Evolutionary conservation across 176 grass and related monocot genomes (phyloP), one percentile per base, ranked within the genome.

Genomic region (Zoysia pacifica): DNA sequence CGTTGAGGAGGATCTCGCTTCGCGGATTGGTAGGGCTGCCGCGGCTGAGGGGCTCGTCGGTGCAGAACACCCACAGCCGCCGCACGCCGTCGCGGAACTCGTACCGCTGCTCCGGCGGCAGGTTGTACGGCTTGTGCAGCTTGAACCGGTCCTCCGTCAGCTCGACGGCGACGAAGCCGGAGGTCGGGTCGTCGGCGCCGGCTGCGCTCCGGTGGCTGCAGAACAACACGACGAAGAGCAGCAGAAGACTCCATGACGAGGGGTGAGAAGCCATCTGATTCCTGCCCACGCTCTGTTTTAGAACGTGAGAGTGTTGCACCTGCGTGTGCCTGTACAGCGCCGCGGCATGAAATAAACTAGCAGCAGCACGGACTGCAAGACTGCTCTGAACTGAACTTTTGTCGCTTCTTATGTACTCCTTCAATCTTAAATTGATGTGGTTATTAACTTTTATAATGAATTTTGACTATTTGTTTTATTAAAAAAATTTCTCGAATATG

Each of bases 31-130:
- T 64, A 43, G 39, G 43, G 72, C 76, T 62, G 40, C 69, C 56
- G 20, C 7, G 7, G 36, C 69, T 28, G 8, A 85, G 51, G 67
- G 88, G 84, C 19, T 83, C 43, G 75, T 90, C 88, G 37, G 49
- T 42, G 79, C 62, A 77, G 81, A 71, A 80, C 44, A 91, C 84
- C 89, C 89, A 87, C 55, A 91, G 19, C 70, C 69, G 73, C 12
- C 80, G 62, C 51, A 91, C 49, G 41, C 84, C 84, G 52, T 65
- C 67, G 59, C 20, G 7, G 54, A 79, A 20, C 84, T 82, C 67
- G 75, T 75, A 87, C 1, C 65, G 63, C 66, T 81, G 19, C 61
- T 75, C 73, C 58, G 40, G 75, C 60, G 62, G 63, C 75, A 84
- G 19, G 82, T 87, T 58, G 55, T 84, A 84, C 20, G 90, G 87